Evolutionary conservation across 1,284 basidiomycete species (phyloP), one percentile per base, ranked within the genome.

Genomic region (Moniliella sp.): DNA sequence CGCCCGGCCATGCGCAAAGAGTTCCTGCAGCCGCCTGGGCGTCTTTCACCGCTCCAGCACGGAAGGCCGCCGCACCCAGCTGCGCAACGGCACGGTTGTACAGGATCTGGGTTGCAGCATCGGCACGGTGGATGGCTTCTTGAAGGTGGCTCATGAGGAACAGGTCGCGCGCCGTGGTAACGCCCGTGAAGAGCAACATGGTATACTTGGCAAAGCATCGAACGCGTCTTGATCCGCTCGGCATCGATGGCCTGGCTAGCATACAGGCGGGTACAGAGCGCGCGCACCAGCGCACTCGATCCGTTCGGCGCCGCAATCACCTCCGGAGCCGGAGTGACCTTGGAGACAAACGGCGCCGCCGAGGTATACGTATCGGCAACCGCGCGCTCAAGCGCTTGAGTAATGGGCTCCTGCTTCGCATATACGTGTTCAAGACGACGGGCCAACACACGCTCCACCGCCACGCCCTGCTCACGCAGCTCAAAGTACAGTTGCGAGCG

Each of bases 61-160:
- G 75, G 74, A 97, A 99, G 3, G 91, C 91, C 46, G 82, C 86
- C 17, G 97, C 70, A 27, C 91, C 91, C 35, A 99, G 74, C 63
- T 97, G 91, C 28, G 97, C 88, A 32, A 97, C 75, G 5, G 84
- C 83, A 27, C 91, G 78, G 64, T 99, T 97, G 69, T 91, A 97
- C 29, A 97, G 67, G 53, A 97, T 94, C 65, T 99, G 91, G 0
- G 91, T 97, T 14, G 77, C 76, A 34, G 94, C 84, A 55, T 97
- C 91, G 41, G 88, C 83, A 27, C 81, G 79, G 57, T 82, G 76
- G 50, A 97, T 78, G 1, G 81, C 79, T 62, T 94, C 88, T 63
- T 97, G 88, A 29, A 97, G 70, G 63, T 97, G 91, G 9, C 83
- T 93, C 91, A 97, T 97, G 45, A 97, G 68, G 31, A 99, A 68